Evolutionary conservation across 2,329 filamentous ascomycete species (phyloP), one percentile per base, ranked within the genome.

Genomic region (Aquanectria penicillioides): DNA sequence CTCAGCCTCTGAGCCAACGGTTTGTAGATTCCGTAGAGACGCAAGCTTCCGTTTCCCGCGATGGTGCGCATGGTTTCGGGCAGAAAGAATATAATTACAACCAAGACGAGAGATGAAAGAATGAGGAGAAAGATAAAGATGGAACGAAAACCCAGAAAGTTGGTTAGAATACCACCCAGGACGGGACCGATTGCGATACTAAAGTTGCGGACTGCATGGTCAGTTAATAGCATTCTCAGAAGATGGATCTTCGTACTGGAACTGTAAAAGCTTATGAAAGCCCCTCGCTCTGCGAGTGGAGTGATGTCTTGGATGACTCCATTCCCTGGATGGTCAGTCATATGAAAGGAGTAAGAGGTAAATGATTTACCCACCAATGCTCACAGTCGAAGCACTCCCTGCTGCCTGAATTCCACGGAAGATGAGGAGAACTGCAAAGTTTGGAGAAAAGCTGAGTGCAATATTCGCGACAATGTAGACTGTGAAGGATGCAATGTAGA

Each of bases 381-480:
- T 79, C 3, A 81, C 78, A 1, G 78, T 81, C 1, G 80, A 78
- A 4, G 80, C 77, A 63, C 78, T 80, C 7, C 81, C 81, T 6
- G 76, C 76, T 12, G 79, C 77, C 67, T 84, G 82, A 8, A 84
- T 41, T 2, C 73, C 77, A 29, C 81, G 74, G 31, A 84, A 80
- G 9, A 79, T 67, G 57, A 84, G 71, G 25, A 84, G 72, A 8
- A 77, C 63, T 0, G 72, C 67, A 62, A 80, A 82, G 47, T 76
- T 81, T 1, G 74, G 73, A 4, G 75, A 76, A 9, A 82, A 74
- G n/a, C 72, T 79, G 12, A 84, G 73, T 0, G 70, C 77, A 18
- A 84, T 71, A 57, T 83, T 84, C 7, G 82, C 73, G 23, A 74
- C 55, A 4, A 82, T 75, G 50, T 83, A 84, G 9, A 84, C 75